These are phyloP conservation scores for Eudorina sp. DNA, from an alignment of 139 green algal species.

Conservation along the genomic window DNA sequence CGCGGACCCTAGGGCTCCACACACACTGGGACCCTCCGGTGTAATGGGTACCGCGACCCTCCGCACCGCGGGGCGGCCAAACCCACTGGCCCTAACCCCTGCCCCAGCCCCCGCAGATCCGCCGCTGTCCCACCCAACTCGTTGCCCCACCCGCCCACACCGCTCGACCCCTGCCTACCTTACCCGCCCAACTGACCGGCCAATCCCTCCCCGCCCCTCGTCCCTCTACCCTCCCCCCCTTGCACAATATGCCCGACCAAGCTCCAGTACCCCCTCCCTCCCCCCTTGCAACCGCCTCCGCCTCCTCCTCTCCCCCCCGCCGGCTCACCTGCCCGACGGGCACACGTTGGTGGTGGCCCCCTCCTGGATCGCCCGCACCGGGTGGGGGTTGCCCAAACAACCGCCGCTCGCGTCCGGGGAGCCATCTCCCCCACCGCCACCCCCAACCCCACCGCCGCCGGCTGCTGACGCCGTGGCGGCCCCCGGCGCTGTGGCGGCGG, in stretches of 20 bases:
- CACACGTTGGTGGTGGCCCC: conserved; percentile 21
- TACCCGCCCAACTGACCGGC: neutral
- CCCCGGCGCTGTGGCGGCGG: neutral
- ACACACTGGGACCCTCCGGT: too few relatives aligned
- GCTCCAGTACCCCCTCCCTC: neutral
- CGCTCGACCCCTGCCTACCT: neutral
- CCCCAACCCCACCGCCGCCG: neutral
- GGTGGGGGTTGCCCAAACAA: conserved; percentile 24
- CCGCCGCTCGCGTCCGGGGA: neutral
- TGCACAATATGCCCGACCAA: too few relatives aligned
- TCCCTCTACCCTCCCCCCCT: too few relatives aligned
- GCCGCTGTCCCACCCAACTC: too few relatives aligned
- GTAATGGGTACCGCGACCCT: too few relatives aligned
- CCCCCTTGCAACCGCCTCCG: neutral
- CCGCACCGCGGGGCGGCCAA: too few relatives aligned
- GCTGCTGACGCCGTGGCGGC: neutral
- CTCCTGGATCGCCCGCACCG: conserved; percentile 52
- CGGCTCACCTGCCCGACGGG: conserved; percentile 43
- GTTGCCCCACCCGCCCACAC: too few relatives aligned
- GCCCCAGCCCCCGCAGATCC: too few relatives aligned
- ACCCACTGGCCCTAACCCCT: too few relatives aligned
- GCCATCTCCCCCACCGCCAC: too few relatives aligned
- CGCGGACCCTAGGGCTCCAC: too few relatives aligned
- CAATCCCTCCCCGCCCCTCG: neutral
- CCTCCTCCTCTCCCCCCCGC: neutral